Evolutionary conservation across 352 stramenopile genomes (phyloP).

Genomic region (Phytophthora quininea): DNA sequence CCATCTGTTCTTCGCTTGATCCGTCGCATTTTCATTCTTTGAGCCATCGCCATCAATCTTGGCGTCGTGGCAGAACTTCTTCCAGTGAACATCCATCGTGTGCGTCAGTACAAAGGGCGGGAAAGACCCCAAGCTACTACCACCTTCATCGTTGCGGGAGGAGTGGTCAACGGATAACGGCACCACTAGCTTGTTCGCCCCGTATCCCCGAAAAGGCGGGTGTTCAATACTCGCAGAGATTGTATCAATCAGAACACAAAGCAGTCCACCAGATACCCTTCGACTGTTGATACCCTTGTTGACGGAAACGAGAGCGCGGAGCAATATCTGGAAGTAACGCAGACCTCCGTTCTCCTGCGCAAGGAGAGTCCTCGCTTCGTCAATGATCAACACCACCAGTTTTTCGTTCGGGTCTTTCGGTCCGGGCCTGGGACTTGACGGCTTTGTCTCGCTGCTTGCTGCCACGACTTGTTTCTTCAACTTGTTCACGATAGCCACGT

Average conservation of each 20-base stretch:
- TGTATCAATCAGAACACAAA: constrained; percentile 18
- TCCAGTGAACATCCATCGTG: constrained; percentile 18
- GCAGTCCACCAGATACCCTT: constrained; percentile 18
- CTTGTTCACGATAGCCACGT: background rate
- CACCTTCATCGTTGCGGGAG: no score
- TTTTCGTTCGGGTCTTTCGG: background rate
- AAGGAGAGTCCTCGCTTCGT: constrained; percentile 13
- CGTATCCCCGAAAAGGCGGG: background rate
- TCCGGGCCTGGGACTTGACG: background rate
- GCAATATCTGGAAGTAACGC: constrained; percentile 3
- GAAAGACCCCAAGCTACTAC: constrained; percentile 7
- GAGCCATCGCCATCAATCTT: no score
- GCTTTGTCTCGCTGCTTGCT: no score
- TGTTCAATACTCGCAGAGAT: constrained; percentile 2
- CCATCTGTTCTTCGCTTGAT: constrained; percentile 4
- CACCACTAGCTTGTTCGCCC: background rate
- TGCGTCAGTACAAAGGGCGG: constrained; percentile 16
- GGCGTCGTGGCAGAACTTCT: background rate
- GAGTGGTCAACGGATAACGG: no score
- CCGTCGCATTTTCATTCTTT: background rate
- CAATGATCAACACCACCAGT: constrained; percentile 16
- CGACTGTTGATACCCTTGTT: background rate
- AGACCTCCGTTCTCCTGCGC: background rate
- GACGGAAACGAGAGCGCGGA: background rate
- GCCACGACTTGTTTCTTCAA: no score